Base-by-base conservation (phyloP, 2,329 filamentous ascomycete species). In the Tolypocladium capitatum region DNA sequence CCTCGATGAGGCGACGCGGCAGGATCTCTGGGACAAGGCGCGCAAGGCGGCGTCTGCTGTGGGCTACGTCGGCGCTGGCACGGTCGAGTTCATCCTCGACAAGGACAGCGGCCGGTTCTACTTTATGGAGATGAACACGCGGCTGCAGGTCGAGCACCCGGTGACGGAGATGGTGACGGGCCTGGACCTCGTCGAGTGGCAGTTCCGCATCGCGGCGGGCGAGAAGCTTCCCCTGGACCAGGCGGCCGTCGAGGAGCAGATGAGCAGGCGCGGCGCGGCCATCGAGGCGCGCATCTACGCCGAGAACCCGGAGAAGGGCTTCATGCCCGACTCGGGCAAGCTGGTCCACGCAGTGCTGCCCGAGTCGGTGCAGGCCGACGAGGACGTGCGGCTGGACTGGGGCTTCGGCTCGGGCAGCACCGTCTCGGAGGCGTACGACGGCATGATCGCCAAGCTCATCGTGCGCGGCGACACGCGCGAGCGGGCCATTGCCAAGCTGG, bases 381-480 rank as follows among this genome's bases (percentile, higher is more conserved):
- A 83, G 1, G 84, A 89, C 53, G 78, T 97, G 31, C 82, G 92
- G 36, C 89, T 98, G 54, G 92, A 98, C 60, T 89, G 90, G 42
- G 92, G 92, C 1, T 97, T 97, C 63, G 79, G 90, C 28, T 76
- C 89, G 55, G 92, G 92, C 27, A 91, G 95, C 62, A 87, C 88
- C 52, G 86, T 98, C 3, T 94, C 90, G 0, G 87, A 91, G 49
- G 86, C 92, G 47, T 98, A 98, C 65, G 92, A 98, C 57, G 92
- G 92, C 28, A 98, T 98, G 92, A 95, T 98, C 55, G 87, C 92
- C 41, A 98, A 98, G 68, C 77, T 98, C 46, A 98, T 98, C 56
- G 88, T 97, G 6, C 80, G 86, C 49, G 92, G 86, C 1, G 76
- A 80, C 16, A 84, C 84, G 48, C 78, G 92, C 50, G 78, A 84